These are phyloP conservation scores for Xylaria cubensis DNA, from an alignment of 495 filamentous ascomycete genomes.

Conservation along the genomic window DNA sequence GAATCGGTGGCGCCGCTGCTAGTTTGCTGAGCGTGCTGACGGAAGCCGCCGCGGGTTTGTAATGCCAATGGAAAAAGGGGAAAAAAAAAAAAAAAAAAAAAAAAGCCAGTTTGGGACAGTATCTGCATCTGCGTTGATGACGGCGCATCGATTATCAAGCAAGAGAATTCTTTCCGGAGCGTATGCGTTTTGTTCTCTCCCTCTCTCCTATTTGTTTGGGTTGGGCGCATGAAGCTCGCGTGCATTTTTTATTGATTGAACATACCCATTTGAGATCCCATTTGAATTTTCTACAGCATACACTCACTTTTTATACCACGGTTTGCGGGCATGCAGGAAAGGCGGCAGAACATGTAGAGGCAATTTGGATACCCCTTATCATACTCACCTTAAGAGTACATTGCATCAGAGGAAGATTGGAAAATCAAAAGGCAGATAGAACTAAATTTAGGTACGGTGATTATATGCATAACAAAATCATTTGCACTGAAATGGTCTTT, in stretches of 20 bases:
- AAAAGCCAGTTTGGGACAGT: too few relatives aligned
- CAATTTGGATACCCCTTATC: background rate
- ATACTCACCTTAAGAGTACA: background rate
- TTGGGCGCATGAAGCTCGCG: background rate
- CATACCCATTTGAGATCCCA: background rate
- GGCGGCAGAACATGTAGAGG: background rate
- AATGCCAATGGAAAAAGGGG: background rate
- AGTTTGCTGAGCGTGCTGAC: conserved; percentile 58
- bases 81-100: too few relatives aligned
- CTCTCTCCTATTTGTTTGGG: background rate
- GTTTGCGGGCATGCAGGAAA: background rate
- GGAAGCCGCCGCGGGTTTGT: conserved; percentile 51
- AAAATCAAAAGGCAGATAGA: background rate
- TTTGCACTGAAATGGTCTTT: background rate
- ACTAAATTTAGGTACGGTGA: background rate
- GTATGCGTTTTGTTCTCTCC: background rate
- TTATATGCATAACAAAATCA: background rate
- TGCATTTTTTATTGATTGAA: background rate
- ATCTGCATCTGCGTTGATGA: background rate
- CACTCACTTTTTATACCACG: background rate
- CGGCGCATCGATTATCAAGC: background rate
- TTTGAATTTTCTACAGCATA: background rate
- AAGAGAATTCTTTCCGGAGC: too few relatives aligned
- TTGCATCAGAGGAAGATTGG: background rate
- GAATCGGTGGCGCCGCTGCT: conserved; percentile 59